Base-by-base conservation (phyloP, 2,329 filamentous ascomycete species). In the Hypoxylon sp. region DNA sequence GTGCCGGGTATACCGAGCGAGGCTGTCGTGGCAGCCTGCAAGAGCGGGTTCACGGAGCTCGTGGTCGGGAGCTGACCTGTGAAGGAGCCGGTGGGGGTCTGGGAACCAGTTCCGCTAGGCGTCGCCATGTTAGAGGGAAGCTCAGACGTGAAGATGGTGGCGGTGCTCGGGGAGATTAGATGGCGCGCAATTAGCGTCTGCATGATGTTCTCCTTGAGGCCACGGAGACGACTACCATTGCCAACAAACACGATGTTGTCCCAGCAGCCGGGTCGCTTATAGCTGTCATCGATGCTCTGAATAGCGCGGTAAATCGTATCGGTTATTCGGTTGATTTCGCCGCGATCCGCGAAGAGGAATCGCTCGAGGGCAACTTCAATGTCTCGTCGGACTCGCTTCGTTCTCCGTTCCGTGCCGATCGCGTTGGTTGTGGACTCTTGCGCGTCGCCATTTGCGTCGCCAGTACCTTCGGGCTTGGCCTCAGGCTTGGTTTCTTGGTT, bases 131-230 rank as follows among this genome's bases (percentile, higher is more conserved):
- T 95, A 7, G 94, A 98, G 6, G 96, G 96, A 40, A 98, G 90
- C 81, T 99, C 96, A 22, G 94, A 97, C 37, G 95, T 97, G 85
- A 98, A 98, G 76, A 98, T 98, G 46, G 95, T 98, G 56, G 94
- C 94, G 1, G 94, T 95, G 30, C 92, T 95, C 0, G 96, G 96
- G 1, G 95, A 97, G 73, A 99, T 90, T 60, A 98, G 88, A 79
- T 97, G 96, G 72, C 95, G 94, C 54, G 91, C 88, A 40, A 88
- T 88, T 37, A 99, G 88, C 0, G 90, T 94, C 74, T 92, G 88
- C 40, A 98, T 80, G 53, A 99, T 90, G 73, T 95, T 93, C 75
- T 98, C 94, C 73, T 92, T 95, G 79, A 99, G 95, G 4, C 96
- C 94, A 83, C 84, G 84, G 53, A 89, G 84, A 51, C 86, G 86